phyloP scores from a whole-genome alignment of 495 filamentous ascomycete species.

The Lophiotrema nucula region DNA sequence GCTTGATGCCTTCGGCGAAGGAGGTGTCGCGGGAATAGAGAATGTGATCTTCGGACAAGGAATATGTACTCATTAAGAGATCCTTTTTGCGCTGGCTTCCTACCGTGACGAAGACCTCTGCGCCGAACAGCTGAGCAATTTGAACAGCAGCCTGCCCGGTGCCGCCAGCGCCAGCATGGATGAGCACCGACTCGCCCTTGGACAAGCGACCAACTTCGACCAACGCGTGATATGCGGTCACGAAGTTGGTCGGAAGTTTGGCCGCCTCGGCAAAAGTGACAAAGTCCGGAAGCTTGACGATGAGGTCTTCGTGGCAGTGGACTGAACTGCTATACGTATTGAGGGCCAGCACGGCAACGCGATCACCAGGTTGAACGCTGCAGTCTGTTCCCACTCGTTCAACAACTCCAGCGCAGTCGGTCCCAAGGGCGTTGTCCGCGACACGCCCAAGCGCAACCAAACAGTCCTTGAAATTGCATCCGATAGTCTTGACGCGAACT shows the following conservation, averaged over 20 bases:
- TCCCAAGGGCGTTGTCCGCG: background rate
- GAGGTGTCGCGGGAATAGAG: conserved; percentile 9
- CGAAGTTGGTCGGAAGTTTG: conserved; percentile 35
- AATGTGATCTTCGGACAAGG: conserved; percentile 17
- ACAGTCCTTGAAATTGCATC: conserved; percentile 15
- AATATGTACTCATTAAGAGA: conserved; percentile 4
- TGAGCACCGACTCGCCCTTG: conserved; percentile 43
- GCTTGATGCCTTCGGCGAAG: conserved; percentile 49
- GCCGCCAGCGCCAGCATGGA: conserved; percentile 48
- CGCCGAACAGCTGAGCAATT: conserved; percentile 38
- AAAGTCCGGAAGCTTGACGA: conserved; percentile 31
- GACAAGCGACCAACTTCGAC: conserved; percentile 33
- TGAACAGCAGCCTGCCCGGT: conserved; percentile 46
- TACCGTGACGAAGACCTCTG: conserved; percentile 39
- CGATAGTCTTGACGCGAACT: conserved; percentile 12
- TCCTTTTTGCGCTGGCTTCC: conserved; percentile 23
- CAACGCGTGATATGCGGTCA: conserved; percentile 35
- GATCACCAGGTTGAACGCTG: conserved; percentile 39
- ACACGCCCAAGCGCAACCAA: conserved; percentile 14
- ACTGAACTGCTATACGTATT: background rate
- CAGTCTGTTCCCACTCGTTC: conserved; percentile 16
- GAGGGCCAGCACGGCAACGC: conserved; percentile 21
- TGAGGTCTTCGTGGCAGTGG: background rate
- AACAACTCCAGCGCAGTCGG: conserved; percentile 12
- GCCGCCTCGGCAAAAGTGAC: conserved; percentile 37